Conservation (phyloP, 2,329 filamentous ascomycete species). For the Fusarium abutilonis region DNA sequence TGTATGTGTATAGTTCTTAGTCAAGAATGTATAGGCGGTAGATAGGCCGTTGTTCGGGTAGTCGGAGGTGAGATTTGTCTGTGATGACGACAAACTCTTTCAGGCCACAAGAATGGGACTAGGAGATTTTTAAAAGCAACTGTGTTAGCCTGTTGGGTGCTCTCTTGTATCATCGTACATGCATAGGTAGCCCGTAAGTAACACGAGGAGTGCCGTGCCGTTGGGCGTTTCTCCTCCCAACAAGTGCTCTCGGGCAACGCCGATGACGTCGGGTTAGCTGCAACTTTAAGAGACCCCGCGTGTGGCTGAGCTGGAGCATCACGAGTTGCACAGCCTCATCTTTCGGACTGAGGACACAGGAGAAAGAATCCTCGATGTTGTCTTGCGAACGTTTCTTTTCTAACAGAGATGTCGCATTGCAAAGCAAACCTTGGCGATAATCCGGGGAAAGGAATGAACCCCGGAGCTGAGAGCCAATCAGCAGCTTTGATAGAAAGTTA, state of each 20-base stretch:
- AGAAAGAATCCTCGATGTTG: not conserved
- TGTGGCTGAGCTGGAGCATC: conserved; percentile 26
- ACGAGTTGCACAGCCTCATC: conserved; percentile 27
- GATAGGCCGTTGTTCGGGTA: not conserved
- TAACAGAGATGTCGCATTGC: too few relatives aligned
- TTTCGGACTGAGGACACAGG: not conserved
- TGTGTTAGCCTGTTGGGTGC: too few relatives aligned
- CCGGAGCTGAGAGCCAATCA: conserved; percentile 12
- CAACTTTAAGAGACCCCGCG: conserved; percentile 15
- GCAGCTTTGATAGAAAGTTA: not conserved
- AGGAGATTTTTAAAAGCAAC: too few relatives aligned
- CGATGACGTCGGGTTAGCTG: conserved; percentile 18
- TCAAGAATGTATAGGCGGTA: too few relatives aligned
- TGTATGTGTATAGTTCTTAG: not conserved
- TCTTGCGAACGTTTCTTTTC: too few relatives aligned
- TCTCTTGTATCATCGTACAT: not conserved
- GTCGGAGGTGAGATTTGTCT: not conserved
- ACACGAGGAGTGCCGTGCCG: not conserved
- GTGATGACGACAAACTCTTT: conserved; percentile 3
- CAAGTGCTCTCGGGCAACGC: conserved; percentile 8
- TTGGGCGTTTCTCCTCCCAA: conserved; percentile 11
- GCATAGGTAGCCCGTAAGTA: too few relatives aligned
- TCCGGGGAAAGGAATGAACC: conserved; percentile 6
- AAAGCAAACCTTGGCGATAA: conserved; percentile 6
- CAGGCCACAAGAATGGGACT: not conserved